Evolutionary conservation across 306 rosid genomes (phyloP).

Genomic region (Hippophae rhamnoides): DNA sequence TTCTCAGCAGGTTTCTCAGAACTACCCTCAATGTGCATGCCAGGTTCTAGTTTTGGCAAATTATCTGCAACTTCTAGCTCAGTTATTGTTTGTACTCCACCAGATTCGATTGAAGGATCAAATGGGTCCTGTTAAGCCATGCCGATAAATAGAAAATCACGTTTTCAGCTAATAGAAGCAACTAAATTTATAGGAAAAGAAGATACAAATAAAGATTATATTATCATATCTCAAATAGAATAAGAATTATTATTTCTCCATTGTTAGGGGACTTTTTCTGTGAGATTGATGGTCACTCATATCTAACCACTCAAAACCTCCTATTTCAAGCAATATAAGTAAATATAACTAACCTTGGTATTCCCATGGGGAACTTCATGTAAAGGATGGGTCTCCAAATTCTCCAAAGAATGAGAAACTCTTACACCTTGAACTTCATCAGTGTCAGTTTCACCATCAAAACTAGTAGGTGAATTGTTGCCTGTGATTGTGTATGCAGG

Average conservation of each 20-base stretch:
- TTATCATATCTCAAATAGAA: neutral
- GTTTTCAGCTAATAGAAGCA: neutral
- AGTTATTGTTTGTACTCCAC: constrained; percentile 4
- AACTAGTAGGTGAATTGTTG: constrained; percentile 29
- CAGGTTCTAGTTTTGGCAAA: neutral
- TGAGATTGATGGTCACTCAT: neutral
- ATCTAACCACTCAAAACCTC: neutral
- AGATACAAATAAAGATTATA: neutral
- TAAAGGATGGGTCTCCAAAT: constrained; percentile 18
- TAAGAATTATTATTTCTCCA: neutral
- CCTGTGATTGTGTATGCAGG: constrained; percentile 47
- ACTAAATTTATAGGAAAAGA: neutral
- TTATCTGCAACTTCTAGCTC: constrained; percentile 10
- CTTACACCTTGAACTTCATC: constrained; percentile 21
- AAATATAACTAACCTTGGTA: constrained; percentile 28
- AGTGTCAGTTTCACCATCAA: constrained; percentile 8
- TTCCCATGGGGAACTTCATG: constrained; percentile 16
- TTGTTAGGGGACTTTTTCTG: neutral
- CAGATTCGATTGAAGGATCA: neutral
- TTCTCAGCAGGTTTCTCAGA: constrained; percentile 3
- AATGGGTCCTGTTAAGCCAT: neutral
- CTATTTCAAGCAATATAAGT: neutral
- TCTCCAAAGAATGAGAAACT: constrained; percentile 26
- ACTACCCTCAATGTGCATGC: neutral
- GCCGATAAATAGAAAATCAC: too few species aligned